Base-by-base conservation (phyloP, 257 asterid species). In the Gentiana straminea region DNA sequence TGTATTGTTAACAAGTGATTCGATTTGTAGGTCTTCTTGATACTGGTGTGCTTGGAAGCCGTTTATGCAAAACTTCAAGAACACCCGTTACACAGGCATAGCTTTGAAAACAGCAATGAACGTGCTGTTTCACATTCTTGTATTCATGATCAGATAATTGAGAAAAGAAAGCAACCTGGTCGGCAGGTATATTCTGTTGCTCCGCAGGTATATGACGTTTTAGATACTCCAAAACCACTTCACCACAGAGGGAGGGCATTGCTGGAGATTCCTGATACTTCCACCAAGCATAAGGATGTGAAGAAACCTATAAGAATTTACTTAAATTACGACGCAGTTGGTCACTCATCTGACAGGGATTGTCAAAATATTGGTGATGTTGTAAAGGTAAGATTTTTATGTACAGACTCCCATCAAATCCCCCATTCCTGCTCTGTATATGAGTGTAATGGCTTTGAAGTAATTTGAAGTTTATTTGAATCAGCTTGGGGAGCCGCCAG, bases 271-370 rank as follows among this genome's bases (percentile, higher is more conserved):
- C 60, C 87, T 38, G 78, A 77, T 52, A 63, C 66, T 41, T 59
- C 65, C 44, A 72, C 53, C 54, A 50, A 58, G 35, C 72, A 72
- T 13, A 75, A 67, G 57, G 89, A 83, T 64, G 87, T 70, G 32
- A 89, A 81, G 70, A 74, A 78, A 47, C 98, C 97, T 9, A 91
- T 91, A 60, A 79, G 98, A 69, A 90, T 90, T 69, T 86, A 75
- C 72, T 73, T 90, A 71, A 90, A 90, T 79, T 90, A 90, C 74
- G 98, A 90, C 66, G 98, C 98, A 62, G 96, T 90, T 60, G 98
- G 98, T 38, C 98, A 90, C 70, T 90, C 98, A 35, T 81, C 94
- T 0, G 95, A 90, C 69, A 82, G 98, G 67, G 98, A 90, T 78
- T 90, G 98, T 64, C 77, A 76, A 64, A 78, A 53, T 62, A 85